Percentiles rank a stretch among this genome's conserved stretches.
phyloP scores from a whole-genome alignment of 2,329 filamentous ascomycete species.

The Colletotrichum spinosum region DNA sequence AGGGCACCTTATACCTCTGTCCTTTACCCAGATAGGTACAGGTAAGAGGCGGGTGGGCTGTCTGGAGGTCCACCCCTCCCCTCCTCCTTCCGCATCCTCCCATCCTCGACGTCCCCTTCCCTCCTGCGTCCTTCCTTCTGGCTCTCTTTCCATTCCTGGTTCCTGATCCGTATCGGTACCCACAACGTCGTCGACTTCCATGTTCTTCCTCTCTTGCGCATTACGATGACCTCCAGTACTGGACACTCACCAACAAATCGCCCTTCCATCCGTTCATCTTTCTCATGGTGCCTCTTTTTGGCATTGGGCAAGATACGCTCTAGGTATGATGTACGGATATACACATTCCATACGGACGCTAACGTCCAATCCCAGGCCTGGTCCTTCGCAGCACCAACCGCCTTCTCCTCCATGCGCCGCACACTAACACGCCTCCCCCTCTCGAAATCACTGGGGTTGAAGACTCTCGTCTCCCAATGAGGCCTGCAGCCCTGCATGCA shows the following conservation, averaged over 20 bases:
- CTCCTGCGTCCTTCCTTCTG: neutral
- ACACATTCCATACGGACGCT: neutral
- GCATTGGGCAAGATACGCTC: no score
- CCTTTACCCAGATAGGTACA: no score
- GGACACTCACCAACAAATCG: no score
- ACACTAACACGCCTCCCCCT: constrained; percentile 4
- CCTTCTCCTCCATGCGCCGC: constrained; percentile 9
- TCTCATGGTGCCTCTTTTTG: constrained; percentile 7
- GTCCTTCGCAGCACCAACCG: constrained; percentile 9
- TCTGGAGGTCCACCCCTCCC: no score
- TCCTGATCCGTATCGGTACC: constrained; percentile 7
- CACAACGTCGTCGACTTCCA: no score
- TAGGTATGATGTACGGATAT: no score
- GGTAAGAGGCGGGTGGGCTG: no score
- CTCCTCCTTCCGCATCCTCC: constrained; percentile 5
- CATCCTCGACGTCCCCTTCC: neutral
- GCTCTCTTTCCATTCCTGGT: constrained; percentile 15
- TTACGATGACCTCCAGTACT: no score
- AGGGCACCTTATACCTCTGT: no score
- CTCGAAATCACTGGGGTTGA: constrained; percentile 16
- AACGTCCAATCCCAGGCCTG: constrained; percentile 15
- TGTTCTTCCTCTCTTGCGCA: no score
- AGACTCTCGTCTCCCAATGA: constrained; percentile 30
- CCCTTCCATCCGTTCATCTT: neutral
- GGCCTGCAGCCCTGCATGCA: constrained; percentile 26